Percentiles rank a stretch among this genome's conserved stretches.
These are phyloP conservation scores for Euryodendron excelsum DNA, from an alignment of 148 eudicot genomes.

Conservation along the genomic window DNA sequence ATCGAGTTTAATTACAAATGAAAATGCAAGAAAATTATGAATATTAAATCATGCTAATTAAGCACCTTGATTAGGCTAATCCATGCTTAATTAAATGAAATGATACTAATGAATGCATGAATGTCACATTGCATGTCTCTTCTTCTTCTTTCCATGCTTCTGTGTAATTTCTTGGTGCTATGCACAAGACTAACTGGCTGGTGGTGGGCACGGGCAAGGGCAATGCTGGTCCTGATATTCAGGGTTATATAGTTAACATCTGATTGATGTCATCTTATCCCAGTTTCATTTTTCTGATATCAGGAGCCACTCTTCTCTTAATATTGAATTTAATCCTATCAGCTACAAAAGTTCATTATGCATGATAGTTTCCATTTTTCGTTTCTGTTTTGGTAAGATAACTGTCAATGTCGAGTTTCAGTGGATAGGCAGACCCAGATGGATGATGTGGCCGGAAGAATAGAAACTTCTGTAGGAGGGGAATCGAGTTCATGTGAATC, in stretches of 20 bases:
- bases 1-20: no score
- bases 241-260: no score
- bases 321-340: background rate
- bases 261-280: background rate
- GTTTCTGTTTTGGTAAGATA: background rate
- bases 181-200: no score
- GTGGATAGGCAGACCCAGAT: constrained; percentile 23
- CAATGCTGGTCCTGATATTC: background rate
- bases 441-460: constrained; percentile 22
- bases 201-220: background rate
- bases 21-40: no score
- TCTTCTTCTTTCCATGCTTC: background rate
- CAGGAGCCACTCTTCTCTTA: background rate
- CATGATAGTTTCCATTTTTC: background rate
- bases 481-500: constrained; percentile 19
- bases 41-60: no score
- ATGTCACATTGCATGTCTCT: background rate
- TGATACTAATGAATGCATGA: no score
- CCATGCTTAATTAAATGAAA: no score
- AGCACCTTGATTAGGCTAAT: no score
- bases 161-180: background rate
- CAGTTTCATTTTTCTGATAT: background rate
- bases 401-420: constrained; percentile 10
- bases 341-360: background rate
- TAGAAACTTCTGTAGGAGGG: constrained; percentile 23